phyloP scores from a whole-genome alignment of 2,329 filamentous ascomycete species.

The Fusarium sp. region DNA sequence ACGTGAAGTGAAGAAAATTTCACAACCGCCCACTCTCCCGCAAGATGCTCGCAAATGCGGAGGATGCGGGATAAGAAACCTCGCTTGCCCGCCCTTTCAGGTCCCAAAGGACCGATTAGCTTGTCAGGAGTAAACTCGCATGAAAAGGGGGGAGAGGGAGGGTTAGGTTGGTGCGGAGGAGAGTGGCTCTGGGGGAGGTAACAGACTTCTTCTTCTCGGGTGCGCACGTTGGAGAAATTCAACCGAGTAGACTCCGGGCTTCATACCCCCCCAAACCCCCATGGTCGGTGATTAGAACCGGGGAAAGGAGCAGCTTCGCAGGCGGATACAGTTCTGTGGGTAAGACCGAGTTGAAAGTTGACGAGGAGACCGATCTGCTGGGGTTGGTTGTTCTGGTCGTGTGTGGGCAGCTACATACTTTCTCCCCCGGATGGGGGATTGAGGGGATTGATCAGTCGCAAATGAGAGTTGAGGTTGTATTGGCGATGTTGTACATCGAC shows the following conservation, averaged over 20 bases:
- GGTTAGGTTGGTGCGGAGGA: conserved; percentile 20
- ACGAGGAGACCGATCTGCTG: conserved; percentile 14
- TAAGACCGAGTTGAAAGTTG: conserved; percentile 25
- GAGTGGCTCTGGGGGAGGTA: conserved; percentile 36
- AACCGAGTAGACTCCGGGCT: conserved; percentile 15
- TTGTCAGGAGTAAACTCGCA: conserved; percentile 17
- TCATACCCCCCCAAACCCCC: background rate
- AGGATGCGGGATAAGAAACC: conserved; percentile 34
- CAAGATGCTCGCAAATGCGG: conserved; percentile 29
- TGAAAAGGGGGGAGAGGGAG: conserved; percentile 2
- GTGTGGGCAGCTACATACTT: conserved; percentile 7
- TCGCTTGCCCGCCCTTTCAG: conserved; percentile 28
- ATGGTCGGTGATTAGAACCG: conserved; percentile 22
- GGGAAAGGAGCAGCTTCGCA: conserved; percentile 8
- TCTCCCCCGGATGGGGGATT: conserved; percentile 27
- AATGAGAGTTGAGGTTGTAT: background rate
- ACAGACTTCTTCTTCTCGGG: conserved; percentile 7
- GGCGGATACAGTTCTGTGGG: conserved; percentile 19
- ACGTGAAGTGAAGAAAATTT: conserved; percentile 26
- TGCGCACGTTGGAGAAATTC: conserved; percentile 16
- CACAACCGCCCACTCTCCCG: background rate
- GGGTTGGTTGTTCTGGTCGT: conserved; percentile 2
- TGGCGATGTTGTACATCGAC: conserved; percentile 4
- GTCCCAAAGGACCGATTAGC: conserved; percentile 35
- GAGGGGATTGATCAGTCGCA: conserved; percentile 17